These are phyloP conservation scores for Apiotrichum veenhuisii DNA, from an alignment of 1,284 basidiomycete species.

Conservation along the genomic window DNA sequence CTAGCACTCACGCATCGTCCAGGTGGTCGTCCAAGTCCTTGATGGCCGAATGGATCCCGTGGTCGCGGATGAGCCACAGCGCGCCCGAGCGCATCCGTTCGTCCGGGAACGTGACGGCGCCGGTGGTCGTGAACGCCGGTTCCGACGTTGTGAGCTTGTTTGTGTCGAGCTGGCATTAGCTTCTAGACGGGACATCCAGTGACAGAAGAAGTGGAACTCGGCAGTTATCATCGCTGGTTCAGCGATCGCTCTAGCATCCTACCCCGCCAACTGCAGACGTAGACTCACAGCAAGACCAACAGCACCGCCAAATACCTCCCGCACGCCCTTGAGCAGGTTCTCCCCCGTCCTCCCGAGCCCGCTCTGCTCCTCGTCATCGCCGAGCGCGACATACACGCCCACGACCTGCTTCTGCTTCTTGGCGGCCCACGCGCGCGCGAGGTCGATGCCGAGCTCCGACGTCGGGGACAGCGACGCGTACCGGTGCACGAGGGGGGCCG, in stretches of 20 bases:
- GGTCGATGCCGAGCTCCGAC: conserved; percentile 42
- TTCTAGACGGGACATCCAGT: neutral
- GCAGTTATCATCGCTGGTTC: too few relatives aligned
- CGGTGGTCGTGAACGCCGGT: conserved; percentile 26
- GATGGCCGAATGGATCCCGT: conserved; percentile 27
- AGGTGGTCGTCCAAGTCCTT: conserved; percentile 50
- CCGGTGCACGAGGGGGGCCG: conserved; percentile 49
- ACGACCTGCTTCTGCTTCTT: conserved; percentile 20
- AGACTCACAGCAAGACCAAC: conserved; percentile 36
- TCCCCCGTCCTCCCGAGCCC: conserved; percentile 19
- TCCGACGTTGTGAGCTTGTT: conserved; percentile 28
- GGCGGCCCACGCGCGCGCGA: conserved; percentile 30
- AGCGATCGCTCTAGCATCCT: neutral
- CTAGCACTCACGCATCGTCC: conserved; percentile 40
- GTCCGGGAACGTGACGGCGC: conserved; percentile 7
- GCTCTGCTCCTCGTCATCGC: conserved; percentile 23
- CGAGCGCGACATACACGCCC: conserved; percentile 47
- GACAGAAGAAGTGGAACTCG: too few relatives aligned
- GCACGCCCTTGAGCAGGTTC: conserved; percentile 20
- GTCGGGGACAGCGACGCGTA: conserved; percentile 44
- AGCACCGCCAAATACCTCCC: conserved; percentile 15
- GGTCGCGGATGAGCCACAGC: conserved; percentile 27
- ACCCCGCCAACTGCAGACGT: neutral
- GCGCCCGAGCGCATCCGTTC: conserved; percentile 19
- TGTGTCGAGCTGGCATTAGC: conserved; percentile 37